Evolutionary conservation across 2,329 filamentous ascomycete species (phyloP), one percentile per base, ranked within the genome.

Genomic region (Xylaria sp.): DNA sequence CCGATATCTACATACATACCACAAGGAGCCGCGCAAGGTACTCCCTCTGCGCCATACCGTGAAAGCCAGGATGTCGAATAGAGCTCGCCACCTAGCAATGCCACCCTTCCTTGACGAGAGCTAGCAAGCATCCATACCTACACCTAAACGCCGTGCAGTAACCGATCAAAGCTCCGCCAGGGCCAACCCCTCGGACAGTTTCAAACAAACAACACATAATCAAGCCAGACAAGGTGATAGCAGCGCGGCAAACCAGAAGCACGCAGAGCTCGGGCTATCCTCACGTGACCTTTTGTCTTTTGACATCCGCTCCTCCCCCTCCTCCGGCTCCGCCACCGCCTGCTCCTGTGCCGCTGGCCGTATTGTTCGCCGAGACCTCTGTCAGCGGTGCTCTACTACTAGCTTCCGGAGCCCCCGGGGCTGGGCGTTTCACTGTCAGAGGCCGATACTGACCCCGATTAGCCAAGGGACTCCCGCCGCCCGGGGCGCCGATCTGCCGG

Each of bases 371-470:
- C 8, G 81, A 72, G 13, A 84, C 70, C 49, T 85, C 83, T 1
- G 75, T 74, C 44, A 85, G 63, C 2, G 80, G 77, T 9, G 78
- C 65, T 54, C 81, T 74, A 24, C 59, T 66, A 0, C 56, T 63
- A 29, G 58, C 59, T 7, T 54, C 64, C 43, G 63, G 63, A 18
- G 61, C 63, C 39, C 53, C 39, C 41, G 70, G 58, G 48, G 70
- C 66, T 2, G 79, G 76, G 26, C 81, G 72, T 69, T 84, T 85
- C 72, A 86, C 82, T 0, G 82, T 84, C 1, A 80, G 80, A 9
- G 83, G 83, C 16, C 78, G 78, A 60, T 86, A 88, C 60, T 78
- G 78, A n/a, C 75, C 74, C 26, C 84, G 73, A 62, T 87, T 87
- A 7, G 74, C 77, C 40, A 85, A 73, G 9, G 84, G 83, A 66